phyloP scores from a whole-genome alignment of 306 rosid species.

The Malus orientalis region DNA sequence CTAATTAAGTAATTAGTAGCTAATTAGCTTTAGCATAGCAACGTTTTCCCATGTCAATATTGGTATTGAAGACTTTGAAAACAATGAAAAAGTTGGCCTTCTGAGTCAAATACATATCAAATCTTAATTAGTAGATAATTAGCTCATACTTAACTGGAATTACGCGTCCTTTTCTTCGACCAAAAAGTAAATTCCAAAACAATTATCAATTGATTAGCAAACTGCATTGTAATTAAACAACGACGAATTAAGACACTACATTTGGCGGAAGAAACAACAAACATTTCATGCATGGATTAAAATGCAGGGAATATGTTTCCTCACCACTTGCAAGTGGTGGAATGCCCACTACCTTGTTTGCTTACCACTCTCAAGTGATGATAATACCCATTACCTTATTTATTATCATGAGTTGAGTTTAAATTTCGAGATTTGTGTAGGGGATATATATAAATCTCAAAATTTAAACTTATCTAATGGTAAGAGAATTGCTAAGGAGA shows the following conservation, averaged over 20 bases:
- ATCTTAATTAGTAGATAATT: not conserved
- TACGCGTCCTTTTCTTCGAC: constrained; percentile 16
- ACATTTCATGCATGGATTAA: not conserved
- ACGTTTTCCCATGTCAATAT: constrained; percentile 12
- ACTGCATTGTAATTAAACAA: not conserved
- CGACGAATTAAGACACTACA: not conserved
- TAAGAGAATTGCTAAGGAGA: too few species aligned
- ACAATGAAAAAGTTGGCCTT: not conserved
- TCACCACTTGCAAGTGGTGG: too few species aligned
- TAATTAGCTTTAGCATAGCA: not conserved
- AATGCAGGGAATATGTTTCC: too few species aligned
- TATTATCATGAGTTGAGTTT: too few species aligned
- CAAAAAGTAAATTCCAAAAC: constrained; percentile 1
- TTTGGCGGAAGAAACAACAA: constrained; percentile 3
- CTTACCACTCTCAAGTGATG: too few species aligned
- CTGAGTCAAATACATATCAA: constrained; percentile 6
- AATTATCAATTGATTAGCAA: not conserved
- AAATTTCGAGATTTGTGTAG: too few species aligned
- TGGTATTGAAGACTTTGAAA: not conserved
- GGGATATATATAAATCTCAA: too few species aligned
- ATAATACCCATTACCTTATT: too few species aligned
- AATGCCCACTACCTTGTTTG: too few species aligned
- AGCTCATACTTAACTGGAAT: not conserved
- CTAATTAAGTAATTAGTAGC: not conserved
- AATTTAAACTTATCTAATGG: too few species aligned